phyloP scores from a whole-genome alignment of 2,329 filamentous ascomycete species.

The Talaromyces marneffei region DNA sequence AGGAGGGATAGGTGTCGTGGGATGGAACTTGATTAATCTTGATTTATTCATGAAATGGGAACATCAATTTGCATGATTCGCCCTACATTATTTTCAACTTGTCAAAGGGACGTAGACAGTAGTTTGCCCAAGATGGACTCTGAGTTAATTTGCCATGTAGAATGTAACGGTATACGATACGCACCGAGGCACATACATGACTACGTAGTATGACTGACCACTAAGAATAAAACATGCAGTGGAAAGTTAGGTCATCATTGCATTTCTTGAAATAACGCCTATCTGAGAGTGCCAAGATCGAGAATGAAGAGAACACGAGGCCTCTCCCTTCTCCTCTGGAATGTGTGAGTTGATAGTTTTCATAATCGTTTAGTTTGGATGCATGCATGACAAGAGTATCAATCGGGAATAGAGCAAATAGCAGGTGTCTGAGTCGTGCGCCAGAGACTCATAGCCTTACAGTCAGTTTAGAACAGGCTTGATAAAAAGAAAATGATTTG shows the following conservation, averaged over 20 bases:
- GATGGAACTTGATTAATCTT: background rate
- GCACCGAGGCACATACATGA: no score
- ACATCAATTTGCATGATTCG: constrained; percentile 1
- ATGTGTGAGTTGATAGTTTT: background rate
- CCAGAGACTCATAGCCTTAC: background rate
- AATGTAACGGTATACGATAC: no score
- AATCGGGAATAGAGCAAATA: constrained; percentile 1
- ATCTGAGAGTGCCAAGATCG: background rate
- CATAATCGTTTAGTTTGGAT: background rate
- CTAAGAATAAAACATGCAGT: background rate
- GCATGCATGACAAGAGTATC: background rate
- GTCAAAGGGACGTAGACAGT: background rate
- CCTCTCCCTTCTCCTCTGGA: background rate
- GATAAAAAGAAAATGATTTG: background rate
- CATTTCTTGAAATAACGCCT: background rate
- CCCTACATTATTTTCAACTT: background rate
- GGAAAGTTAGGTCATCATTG: background rate
- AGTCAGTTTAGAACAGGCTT: background rate
- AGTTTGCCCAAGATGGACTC: no score
- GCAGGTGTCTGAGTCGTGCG: background rate
- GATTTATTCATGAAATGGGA: constrained; percentile 4
- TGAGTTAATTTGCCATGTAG: no score
- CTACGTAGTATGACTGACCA: no score
- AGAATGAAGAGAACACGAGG: background rate
- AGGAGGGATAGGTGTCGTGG: background rate